A percentile compares a stretch with the other conserved stretches of the same genome.
Conservation (phyloP, 495 filamentous ascomycete species). For the Glonium stellatum region DNA sequence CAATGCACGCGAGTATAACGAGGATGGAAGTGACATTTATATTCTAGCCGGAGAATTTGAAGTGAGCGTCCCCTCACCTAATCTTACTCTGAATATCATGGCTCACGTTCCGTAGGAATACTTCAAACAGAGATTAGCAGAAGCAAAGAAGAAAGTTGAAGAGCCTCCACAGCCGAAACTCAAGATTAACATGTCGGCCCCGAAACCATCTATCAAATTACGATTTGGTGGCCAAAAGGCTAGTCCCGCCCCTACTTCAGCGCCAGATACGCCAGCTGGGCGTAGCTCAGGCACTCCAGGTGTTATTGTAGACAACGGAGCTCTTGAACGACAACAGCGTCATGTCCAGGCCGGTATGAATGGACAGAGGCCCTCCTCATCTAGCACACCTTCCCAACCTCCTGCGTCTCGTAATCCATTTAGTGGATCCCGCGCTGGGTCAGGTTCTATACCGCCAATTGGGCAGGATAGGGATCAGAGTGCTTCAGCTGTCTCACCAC, state of each 20-base stretch:
- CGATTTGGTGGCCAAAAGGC: slow-evolving; percentile 39
- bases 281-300: slow-evolving; percentile 36
- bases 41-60: slow-evolving; percentile 65
- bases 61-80: slow-evolving; percentile 40
- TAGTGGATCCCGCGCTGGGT: slow-evolving; percentile 22
- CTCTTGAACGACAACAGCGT: slow-evolving; percentile 43
- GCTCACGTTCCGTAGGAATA: slow-evolving; percentile 44
- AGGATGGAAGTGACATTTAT: slow-evolving; percentile 75
- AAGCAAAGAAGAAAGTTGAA: slow-evolving; percentile 53
- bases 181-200: slow-evolving; percentile 57
- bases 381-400: slow-evolving; percentile 21
- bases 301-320: slow-evolving; percentile 46
- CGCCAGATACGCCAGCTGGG: slow-evolving; percentile 29
- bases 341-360: slow-evolving; percentile 43
- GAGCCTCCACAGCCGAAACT: slow-evolving; percentile 68
- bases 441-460: slow-evolving; percentile 18
- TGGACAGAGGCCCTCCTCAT: slow-evolving; percentile 29
- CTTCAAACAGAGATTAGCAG: slow-evolving; percentile 57
- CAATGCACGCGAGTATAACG: slow-evolving; percentile 83
- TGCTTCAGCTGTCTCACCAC: slow-evolving; percentile 27
- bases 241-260: slow-evolving; percentile 39
- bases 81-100: background rate
- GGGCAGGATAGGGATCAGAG: slow-evolving; percentile 6
- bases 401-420: slow-evolving; percentile 23
- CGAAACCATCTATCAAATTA: slow-evolving; percentile 28